These are phyloP conservation scores for Sequoia sempervirens DNA, from an alignment of 75 land plant genomes.

Conservation along the genomic window DNA sequence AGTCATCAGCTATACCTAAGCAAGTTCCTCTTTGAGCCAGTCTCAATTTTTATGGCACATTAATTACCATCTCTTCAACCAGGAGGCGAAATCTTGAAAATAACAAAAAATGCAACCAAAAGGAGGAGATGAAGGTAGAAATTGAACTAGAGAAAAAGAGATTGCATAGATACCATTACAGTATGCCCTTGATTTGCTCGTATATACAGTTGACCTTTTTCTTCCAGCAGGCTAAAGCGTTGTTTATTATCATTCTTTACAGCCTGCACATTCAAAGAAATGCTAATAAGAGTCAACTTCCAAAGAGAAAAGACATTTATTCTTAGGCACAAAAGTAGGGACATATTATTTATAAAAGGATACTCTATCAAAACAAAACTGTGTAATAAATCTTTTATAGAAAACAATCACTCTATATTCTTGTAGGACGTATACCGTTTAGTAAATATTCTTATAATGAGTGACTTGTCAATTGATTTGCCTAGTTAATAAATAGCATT, in stretches of 20 bases:
- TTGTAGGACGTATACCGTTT: not conserved
- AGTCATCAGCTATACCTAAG: too few relatives aligned
- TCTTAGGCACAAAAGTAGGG: not conserved
- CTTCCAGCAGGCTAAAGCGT: too few relatives aligned
- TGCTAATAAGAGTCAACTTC: not conserved
- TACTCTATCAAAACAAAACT: not conserved
- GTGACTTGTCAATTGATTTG: too few relatives aligned
- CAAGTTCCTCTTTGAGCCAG: too few relatives aligned
- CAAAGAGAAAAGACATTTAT: not conserved
- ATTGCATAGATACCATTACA: constrained; percentile 39
- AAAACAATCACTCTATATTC: not conserved
- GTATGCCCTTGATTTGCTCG: constrained; percentile 97
- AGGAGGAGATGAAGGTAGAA: not conserved
- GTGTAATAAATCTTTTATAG: not conserved
- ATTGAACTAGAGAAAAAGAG: not conserved
- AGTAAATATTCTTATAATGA: too few relatives aligned
- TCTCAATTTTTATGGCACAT: not conserved
- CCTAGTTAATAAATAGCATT: too few relatives aligned
- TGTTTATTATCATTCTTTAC: too few relatives aligned
- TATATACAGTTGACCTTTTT: constrained; percentile 61
- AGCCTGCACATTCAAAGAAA: too few relatives aligned
- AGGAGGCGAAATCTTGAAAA: too few relatives aligned
- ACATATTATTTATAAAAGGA: not conserved
- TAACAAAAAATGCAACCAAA: too few relatives aligned
- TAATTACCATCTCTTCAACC: too few relatives aligned